phyloP scores from a whole-genome alignment of 257 asterid species.

The Buddleja alternifolia region DNA sequence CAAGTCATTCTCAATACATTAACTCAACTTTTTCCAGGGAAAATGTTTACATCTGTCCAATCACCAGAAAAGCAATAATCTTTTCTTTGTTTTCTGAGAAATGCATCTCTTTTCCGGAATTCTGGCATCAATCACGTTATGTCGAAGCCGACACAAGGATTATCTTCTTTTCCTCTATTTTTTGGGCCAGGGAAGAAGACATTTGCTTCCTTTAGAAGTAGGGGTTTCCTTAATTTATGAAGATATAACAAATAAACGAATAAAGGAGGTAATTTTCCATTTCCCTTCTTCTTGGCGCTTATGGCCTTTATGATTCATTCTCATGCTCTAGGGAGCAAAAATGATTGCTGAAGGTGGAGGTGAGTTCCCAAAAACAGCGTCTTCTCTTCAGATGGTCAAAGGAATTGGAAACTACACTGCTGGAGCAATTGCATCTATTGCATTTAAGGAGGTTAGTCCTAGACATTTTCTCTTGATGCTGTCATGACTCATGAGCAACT shows the following conservation, averaged over 20 bases:
- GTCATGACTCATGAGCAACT: background rate
- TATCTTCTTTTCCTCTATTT: background rate
- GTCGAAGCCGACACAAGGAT: background rate
- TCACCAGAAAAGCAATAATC: background rate
- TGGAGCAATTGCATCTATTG: conserved; percentile 96
- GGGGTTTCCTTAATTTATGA: conserved; percentile 7
- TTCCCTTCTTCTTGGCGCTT: conserved; percentile 1
- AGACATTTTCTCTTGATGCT: conserved; percentile 13
- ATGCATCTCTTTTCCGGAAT: too few species aligned
- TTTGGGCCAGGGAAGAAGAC: background rate
- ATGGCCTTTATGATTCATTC: background rate
- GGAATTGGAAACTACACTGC: conserved; percentile 98
- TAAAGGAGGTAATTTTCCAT: too few species aligned
- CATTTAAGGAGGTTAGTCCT: conserved; percentile 75
- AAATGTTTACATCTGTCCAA: conserved; percentile 15
- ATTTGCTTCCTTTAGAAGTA: background rate
- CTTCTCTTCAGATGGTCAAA: conserved; percentile 70
- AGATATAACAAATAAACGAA: background rate
- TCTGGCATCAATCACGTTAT: background rate
- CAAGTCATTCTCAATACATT: background rate
- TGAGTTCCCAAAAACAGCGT: conserved; percentile 80
- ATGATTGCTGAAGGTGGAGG: conserved; percentile 79
- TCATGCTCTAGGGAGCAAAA: conserved; percentile 76
- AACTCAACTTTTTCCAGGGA: background rate
- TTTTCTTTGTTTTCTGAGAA: too few species aligned